Conservation (phyloP, 495 filamentous ascomycete species). For the Penicillium maclennaniae region DNA sequence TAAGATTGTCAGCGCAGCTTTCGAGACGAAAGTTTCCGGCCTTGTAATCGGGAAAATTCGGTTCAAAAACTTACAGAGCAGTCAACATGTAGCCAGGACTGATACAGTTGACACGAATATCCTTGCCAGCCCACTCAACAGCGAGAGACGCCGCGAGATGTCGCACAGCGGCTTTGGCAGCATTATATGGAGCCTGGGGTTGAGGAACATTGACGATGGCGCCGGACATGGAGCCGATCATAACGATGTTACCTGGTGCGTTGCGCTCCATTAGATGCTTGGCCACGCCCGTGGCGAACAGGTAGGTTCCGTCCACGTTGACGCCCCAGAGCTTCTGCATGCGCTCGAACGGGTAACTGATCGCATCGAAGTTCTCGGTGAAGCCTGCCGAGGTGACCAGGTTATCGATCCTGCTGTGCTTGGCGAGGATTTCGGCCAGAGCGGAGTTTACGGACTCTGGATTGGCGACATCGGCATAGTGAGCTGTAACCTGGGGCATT, state of each 20-base stretch:
- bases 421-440: conserved; percentile 62
- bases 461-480: conserved; percentile 81
- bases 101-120: conserved; percentile 88
- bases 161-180: conserved; percentile 81
- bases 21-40: background rate
- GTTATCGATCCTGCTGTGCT: conserved; percentile 80
- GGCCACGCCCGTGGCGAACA: conserved; percentile 80
- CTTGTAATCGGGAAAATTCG: background rate
- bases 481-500: conserved; percentile 79
- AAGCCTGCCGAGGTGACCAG: conserved; percentile 95
- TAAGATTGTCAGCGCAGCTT: conserved; percentile 12
- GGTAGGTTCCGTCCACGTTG: conserved; percentile 90
- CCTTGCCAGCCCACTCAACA: conserved; percentile 82
- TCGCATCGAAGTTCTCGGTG: conserved; percentile 91
- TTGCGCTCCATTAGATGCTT: conserved; percentile 84
- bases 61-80: conserved; percentile 54
- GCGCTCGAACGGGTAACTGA: conserved; percentile 80
- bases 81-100: conserved; percentile 94
- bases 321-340: conserved; percentile 91
- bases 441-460: conserved; percentile 69
- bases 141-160: conserved; percentile 77
- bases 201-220: conserved; percentile 92
- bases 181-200: conserved; percentile 90
- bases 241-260: conserved; percentile 77
- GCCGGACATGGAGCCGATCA: conserved; percentile 94